Base-by-base conservation (phyloP, 1,284 basidiomycete species). In the Sanghuangporus baumii region DNA sequence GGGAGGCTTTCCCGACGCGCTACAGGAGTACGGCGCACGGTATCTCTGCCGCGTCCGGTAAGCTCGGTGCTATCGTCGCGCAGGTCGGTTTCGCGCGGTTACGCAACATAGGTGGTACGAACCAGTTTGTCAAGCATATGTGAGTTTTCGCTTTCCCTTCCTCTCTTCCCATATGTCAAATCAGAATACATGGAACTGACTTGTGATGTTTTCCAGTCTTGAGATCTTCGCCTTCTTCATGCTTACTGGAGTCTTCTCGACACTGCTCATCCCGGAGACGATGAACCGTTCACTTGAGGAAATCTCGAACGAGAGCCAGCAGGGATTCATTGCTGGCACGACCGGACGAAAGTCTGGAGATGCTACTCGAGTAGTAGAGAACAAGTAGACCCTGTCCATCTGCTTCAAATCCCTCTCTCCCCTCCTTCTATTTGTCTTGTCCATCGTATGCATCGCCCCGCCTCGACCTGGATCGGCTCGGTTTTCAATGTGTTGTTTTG, bases 1-100 rank as follows among this genome's bases (percentile, higher is more conserved):
- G 82, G 3, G 88, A 92, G 71, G 80, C 78, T 36, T 91, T 90
- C 80, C 88, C 89, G 1, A 90, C 89, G 3, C 81, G 88, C 41
- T 88, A 89, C 75, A 79, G 87, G 56, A 81, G 85, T 0, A 89
- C 88, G n/a, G 85, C 81, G 6, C 82, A 88, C 72, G 87, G 89
- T 64, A 85, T 90, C 68, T 83, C 83, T 2, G 88, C 88, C 23
- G 87, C 87, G 1, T 79, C 78, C 20, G 86, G 86, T 26, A 90
- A 88, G 73, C 69, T 87, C 48, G 88, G 88, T 31, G 88, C 87
- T 26, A 81, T 90, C 69, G 72, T 90, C 36, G 83, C 86, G 2
- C 87, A 88, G 72, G 77, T 87, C 67, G 84, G 79, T 43, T 87
- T 87, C 71, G 69, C 76, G 47, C 75, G 74, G 43, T 67, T 81